Evolutionary conservation across 306 rosid genomes (phyloP), one percentile per base, ranked within the genome.

Genomic region (Lablab purpureus): DNA sequence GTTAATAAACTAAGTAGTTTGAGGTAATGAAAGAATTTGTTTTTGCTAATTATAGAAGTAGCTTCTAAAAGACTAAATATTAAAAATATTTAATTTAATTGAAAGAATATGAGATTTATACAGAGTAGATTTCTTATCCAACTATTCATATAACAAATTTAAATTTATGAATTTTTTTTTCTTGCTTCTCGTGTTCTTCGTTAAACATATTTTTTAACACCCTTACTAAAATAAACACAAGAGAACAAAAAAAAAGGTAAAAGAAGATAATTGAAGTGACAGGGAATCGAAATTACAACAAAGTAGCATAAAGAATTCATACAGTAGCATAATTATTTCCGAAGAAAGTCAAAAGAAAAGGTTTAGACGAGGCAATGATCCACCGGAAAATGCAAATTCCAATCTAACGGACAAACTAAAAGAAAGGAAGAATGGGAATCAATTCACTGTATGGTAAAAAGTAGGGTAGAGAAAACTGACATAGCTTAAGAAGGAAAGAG

Each of bases 271-370:
- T 19, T 37, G 23, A 54, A 8, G 77, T 41, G 52, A 36, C 77
- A 14, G 8, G 54, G 67, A 37, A 73, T 55, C 67, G 54, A 40
- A 73, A 73, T 73, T 50, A 73, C 23, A 55, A 55, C 40, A 73
- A 34, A 14, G 40, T 55, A 54, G 27, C 56, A 74, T 74, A 25
- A 45, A 59, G 58, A 41, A 45, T 43, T 62, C 71, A 28, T n/a
- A 27, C 1, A 60, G 8, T 8, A 59, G 28, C 19, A 7, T 11
- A 59, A 18, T 59, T 41, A 17, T 40, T n/a, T 27, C n/a, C 52
- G 10, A 59, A 4, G 13, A 56, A 59, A 13, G 76, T 52, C 65
- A 22, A 34, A 13, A 37, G 21, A 9, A 67, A 66, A 21, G 28
- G 19, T 60, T 28, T 64, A 45, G 28, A 59, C 45, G 15, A 46